phyloP scores from a whole-genome alignment of 768 basidiomycete species.

The Mycena galopus region DNA sequence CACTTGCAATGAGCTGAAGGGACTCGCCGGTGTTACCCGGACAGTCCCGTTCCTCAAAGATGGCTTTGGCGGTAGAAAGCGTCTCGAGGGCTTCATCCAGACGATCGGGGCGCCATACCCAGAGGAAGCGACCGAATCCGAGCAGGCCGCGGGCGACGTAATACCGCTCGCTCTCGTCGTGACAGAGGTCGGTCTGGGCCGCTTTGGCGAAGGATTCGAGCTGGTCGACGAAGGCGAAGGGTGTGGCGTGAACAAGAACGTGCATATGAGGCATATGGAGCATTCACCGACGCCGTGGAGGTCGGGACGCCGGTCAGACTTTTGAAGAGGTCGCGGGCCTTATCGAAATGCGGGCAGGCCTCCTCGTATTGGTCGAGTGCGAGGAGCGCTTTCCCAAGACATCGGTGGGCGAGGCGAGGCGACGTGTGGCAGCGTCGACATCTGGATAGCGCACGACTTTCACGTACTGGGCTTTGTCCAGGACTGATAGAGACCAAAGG shows the following conservation, averaged over 20 bases:
- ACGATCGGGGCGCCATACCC: too few species aligned
- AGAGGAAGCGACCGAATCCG: too few species aligned
- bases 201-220: too few species aligned
- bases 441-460: neutral
- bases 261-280: neutral
- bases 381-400: neutral
- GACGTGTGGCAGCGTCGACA: neutral
- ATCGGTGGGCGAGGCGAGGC: neutral
- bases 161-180: too few species aligned
- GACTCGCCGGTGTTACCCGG: too few species aligned
- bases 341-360: neutral
- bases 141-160: too few species aligned
- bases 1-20: too few species aligned
- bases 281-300: neutral
- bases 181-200: too few species aligned
- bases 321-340: neutral
- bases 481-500: slow-evolving; percentile 35
- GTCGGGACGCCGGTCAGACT: neutral
- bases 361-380: neutral
- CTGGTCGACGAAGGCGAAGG: too few species aligned
- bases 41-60: too few species aligned
- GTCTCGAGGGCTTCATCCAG: too few species aligned
- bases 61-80: too few species aligned
- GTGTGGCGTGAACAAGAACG: neutral
- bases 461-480: slow-evolving; percentile 31